A percentile compares a stretch with the other conserved stretches of the same genome.
phyloP scores from a whole-genome alignment of 108 stramenopile species.

The Conticribra guillardii region DNA sequence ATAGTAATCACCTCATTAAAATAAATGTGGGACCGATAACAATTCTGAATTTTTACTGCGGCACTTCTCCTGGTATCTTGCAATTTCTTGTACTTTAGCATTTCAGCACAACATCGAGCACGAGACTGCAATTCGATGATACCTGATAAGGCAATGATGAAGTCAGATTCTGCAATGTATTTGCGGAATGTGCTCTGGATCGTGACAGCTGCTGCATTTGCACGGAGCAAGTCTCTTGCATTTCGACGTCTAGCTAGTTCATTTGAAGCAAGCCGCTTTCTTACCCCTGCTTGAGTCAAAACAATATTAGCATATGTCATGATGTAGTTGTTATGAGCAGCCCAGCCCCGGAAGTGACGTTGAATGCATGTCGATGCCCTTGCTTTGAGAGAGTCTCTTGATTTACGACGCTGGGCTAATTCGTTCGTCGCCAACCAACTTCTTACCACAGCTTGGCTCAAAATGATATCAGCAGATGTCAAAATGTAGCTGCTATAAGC shows the following conservation, averaged over 20 bases:
- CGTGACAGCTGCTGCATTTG: conserved; percentile 1
- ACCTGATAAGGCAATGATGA: conserved; percentile 11
- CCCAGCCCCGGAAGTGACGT: conserved; percentile 1
- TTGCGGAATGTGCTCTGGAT: neutral
- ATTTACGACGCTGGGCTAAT: neutral
- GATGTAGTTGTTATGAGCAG: conserved; percentile 8
- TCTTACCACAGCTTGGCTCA: conserved; percentile 2
- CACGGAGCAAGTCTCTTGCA: neutral
- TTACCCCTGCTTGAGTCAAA: conserved; percentile 5
- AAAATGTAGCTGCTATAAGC: neutral
- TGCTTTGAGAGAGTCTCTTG: neutral
- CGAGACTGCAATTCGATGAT: conserved; percentile 8
- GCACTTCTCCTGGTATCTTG: conserved; percentile 1
- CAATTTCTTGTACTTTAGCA: neutral
- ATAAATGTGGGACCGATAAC: conserved; percentile 2
- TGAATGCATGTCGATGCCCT: conserved; percentile 8
- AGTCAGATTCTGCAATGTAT: neutral
- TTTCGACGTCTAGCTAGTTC: too few relatives aligned
- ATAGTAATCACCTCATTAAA: conserved; percentile 1
- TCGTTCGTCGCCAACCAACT: neutral
- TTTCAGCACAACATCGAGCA: neutral
- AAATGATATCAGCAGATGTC: neutral
- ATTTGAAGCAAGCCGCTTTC: neutral
- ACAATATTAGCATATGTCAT: conserved; percentile 1
- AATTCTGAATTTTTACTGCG: conserved; percentile 11